Evolutionary conservation across 2,329 filamentous ascomycete species (phyloP).

Genomic region (Tolypocladium ovalisporum): DNA sequence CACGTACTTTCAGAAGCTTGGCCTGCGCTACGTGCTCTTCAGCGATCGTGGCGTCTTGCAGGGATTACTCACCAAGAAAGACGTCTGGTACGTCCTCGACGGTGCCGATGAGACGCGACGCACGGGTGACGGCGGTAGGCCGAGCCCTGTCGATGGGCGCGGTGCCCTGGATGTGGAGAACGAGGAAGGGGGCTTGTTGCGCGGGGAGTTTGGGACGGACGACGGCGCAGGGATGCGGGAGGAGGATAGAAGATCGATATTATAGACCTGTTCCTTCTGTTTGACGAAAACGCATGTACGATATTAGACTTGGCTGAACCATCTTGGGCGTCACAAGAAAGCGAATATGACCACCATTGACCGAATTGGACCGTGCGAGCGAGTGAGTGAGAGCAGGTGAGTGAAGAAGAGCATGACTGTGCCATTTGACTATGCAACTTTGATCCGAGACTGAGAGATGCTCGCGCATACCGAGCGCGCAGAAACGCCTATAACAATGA

Average conservation of each 20-base stretch:
- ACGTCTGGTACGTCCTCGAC: slow-evolving; percentile 88
- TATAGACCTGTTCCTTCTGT: slow-evolving; percentile 8
- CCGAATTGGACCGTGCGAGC: neutral
- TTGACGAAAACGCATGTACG: neutral
- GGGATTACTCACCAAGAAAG: slow-evolving; percentile 91
- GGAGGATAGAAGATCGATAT: slow-evolving; percentile 10
- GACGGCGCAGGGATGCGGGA: slow-evolving; percentile 9
- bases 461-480: neutral
- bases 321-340: neutral
- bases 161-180: slow-evolving; percentile 26
- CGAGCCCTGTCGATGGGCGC: slow-evolving; percentile 10
- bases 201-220: slow-evolving; percentile 22
- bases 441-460: neutral
- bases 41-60: slow-evolving; percentile 70
- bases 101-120: slow-evolving; percentile 55
- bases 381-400: neutral
- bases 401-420: neutral
- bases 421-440: neutral
- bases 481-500: neutral
- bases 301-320: neutral
- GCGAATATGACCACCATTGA: neutral
- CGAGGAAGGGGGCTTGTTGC: slow-evolving; percentile 32
- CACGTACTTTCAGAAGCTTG: slow-evolving; percentile 89
- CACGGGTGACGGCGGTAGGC: slow-evolving; percentile 11
- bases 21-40: slow-evolving; percentile 82